Percentiles rank a stretch among this genome's conserved stretches.
phyloP scores from a whole-genome alignment of 169 alveolate genomes.

The Pseudocohnilembus persalinus region DNA sequence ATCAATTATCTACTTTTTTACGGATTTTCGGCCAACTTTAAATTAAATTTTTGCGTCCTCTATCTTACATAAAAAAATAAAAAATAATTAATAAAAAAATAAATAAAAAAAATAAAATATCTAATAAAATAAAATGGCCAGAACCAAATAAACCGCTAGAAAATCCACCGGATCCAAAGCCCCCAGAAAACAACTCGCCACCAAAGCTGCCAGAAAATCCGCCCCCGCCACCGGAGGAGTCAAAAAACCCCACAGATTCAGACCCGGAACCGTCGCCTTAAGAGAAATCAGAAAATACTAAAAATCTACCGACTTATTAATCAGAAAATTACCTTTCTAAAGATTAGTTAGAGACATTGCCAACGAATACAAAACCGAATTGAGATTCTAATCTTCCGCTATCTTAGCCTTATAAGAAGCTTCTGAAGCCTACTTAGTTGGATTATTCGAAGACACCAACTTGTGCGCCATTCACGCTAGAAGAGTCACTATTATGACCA shows the following conservation, averaged over 20 bases:
- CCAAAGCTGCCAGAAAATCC: constrained; percentile 98
- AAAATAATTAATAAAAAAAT: not conserved
- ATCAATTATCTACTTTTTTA: too few relatives aligned
- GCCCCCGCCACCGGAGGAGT: constrained; percentile 97
- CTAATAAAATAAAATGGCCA: constrained; percentile 87
- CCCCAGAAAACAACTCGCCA: constrained; percentile 97
- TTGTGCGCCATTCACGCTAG: constrained; percentile 99
- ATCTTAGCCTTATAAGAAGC: constrained; percentile 97
- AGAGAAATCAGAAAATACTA: constrained; percentile 98
- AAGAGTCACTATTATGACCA: constrained; percentile 99
- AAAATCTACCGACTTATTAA: constrained; percentile 92
- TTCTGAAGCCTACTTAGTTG: constrained; percentile 98
- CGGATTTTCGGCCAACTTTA: not conserved
- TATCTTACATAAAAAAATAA: not conserved
- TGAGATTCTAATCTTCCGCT: constrained; percentile 94
- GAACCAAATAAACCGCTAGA: constrained; percentile 98
- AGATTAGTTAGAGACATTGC: constrained; percentile 97
- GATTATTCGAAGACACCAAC: constrained; percentile 99
- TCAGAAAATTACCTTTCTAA: constrained; percentile 96
- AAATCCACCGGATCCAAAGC: constrained; percentile 98
- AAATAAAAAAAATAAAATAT: not conserved
- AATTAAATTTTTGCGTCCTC: not conserved
- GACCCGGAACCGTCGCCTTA: constrained; percentile 99
- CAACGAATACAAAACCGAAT: constrained; percentile 92
- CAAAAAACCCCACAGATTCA: constrained; percentile 98